Percentiles rank a stretch among this genome's conserved stretches.
These are phyloP conservation scores for Alternaria gansuensis DNA, from an alignment of 2,329 filamentous ascomycete genomes.

Conservation along the genomic window DNA sequence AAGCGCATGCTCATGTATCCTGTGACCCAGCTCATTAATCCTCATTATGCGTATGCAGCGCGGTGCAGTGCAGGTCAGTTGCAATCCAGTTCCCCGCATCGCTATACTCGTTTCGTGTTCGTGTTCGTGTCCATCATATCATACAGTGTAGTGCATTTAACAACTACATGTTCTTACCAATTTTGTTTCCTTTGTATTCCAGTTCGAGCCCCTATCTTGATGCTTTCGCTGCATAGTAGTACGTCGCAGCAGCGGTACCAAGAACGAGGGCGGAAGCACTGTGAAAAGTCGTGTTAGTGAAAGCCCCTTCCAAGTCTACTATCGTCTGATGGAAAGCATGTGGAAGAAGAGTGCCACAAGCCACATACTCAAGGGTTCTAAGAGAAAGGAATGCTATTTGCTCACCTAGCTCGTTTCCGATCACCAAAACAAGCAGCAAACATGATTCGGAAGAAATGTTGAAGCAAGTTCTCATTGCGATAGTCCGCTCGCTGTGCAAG, in stretches of 20 bases:
- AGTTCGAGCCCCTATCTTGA: conserved; percentile 2
- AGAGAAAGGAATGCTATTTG: conserved; percentile 4
- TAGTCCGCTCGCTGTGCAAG: conserved; percentile 11
- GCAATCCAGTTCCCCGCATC: background rate
- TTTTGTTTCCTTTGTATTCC: background rate
- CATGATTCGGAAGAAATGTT: conserved; percentile 23
- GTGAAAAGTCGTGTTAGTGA: conserved; percentile 9
- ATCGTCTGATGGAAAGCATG: background rate
- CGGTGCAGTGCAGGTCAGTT: background rate
- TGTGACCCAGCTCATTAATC: conserved; percentile 7
- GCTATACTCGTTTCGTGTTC: background rate
- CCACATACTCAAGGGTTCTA: conserved; percentile 5
- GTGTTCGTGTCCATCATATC: background rate
- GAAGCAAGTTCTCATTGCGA: conserved; percentile 18
- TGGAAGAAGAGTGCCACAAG: background rate
- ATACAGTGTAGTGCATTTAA: conserved; percentile 2
- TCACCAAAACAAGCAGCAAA: conserved; percentile 29
- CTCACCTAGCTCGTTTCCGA: conserved; percentile 40
- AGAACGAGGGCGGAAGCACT: conserved; percentile 23
- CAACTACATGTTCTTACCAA: background rate
- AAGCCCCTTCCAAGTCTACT: too few relatives aligned
- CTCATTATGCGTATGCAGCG: conserved; percentile 4
- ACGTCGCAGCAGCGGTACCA: conserved; percentile 20
- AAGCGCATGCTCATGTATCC: conserved; percentile 8
- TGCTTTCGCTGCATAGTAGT: conserved; percentile 18